Conservation (phyloP, 2,329 filamentous ascomycete genomes). For the Colletotrichum ledebouriae region DNA sequence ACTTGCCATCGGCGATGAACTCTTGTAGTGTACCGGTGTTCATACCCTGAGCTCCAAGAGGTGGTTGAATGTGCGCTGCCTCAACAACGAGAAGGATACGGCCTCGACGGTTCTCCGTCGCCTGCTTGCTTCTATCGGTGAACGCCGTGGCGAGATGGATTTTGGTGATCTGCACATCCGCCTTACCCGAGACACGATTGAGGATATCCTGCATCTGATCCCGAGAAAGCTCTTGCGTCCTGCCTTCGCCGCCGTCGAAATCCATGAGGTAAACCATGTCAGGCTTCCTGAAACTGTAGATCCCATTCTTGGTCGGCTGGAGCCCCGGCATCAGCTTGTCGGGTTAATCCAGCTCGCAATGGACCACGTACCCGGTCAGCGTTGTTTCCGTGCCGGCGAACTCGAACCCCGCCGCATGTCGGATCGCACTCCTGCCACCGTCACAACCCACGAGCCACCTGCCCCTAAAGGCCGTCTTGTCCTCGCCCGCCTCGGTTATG, state of each 20-base stretch:
- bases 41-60: slow-evolving; percentile 48
- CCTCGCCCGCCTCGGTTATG: slow-evolving; percentile 42
- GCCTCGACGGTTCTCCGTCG: slow-evolving; percentile 68
- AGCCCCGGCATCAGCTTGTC: slow-evolving; percentile 48
- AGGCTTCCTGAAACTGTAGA: slow-evolving; percentile 46
- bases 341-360: slow-evolving; percentile 51
- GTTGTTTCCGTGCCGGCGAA: slow-evolving; percentile 54
- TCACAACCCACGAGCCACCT: slow-evolving; percentile 60
- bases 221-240: slow-evolving; percentile 36
- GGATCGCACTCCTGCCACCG: slow-evolving; percentile 56
- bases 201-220: neutral
- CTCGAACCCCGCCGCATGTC: slow-evolving; percentile 53
- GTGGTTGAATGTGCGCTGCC: slow-evolving; percentile 63
- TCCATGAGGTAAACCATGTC: slow-evolving; percentile 44
- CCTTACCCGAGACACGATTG: slow-evolving; percentile 43
- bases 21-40: slow-evolving; percentile 29
- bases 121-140: slow-evolving; percentile 21
- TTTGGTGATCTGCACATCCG: slow-evolving; percentile 45
- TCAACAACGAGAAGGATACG: slow-evolving; percentile 63
- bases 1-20: slow-evolving; percentile 22
- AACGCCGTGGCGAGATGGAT: slow-evolving; percentile 45
- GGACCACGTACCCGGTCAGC: slow-evolving; percentile 52
- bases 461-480: slow-evolving; percentile 43
- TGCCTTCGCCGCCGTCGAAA: slow-evolving; percentile 44
- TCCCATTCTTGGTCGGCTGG: slow-evolving; percentile 45